These are phyloP conservation scores for Lizonia empirigonia DNA, from an alignment of 2,329 filamentous ascomycete genomes.

Conservation along the genomic window DNA sequence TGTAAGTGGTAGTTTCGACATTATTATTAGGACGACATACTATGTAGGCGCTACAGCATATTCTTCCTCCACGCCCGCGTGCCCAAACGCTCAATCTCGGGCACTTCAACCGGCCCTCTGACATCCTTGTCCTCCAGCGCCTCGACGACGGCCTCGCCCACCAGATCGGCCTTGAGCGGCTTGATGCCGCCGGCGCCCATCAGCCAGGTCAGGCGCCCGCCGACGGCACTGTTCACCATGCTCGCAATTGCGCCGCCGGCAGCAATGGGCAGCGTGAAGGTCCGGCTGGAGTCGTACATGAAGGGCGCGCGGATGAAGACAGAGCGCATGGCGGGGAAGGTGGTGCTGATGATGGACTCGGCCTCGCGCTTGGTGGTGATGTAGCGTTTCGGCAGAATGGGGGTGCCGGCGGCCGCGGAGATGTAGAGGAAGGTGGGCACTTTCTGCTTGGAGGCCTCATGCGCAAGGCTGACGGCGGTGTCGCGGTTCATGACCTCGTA, in stretches of 20 bases:
- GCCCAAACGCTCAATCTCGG: constrained; percentile 80
- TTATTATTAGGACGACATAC: no score
- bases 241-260: constrained; percentile 75
- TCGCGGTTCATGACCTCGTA: constrained; percentile 99
- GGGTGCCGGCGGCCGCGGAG: constrained; percentile 84
- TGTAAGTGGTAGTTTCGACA: no score
- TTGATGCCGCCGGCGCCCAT: constrained; percentile 85
- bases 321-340: constrained; percentile 75
- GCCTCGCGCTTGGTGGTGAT: constrained; percentile 91
- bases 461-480: constrained; percentile 79
- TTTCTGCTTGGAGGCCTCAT: constrained; percentile 69
- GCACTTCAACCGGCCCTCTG: constrained; percentile 76
- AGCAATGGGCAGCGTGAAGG: constrained; percentile 84
- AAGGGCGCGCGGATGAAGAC: constrained; percentile 87
- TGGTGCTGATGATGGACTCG: constrained; percentile 73
- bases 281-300: constrained; percentile 82
- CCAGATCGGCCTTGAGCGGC: constrained; percentile 83
- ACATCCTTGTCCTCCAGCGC: constrained; percentile 75
- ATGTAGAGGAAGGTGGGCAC: constrained; percentile 82
- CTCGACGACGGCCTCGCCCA: constrained; percentile 89
- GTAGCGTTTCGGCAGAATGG: constrained; percentile 82
- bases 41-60: no score
- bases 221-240: constrained; percentile 76
- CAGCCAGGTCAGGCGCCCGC: constrained; percentile 74
- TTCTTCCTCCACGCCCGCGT: constrained; percentile 84